Conservation (phyloP, 768 basidiomycete genomes). For the Imleria badia region DNA sequence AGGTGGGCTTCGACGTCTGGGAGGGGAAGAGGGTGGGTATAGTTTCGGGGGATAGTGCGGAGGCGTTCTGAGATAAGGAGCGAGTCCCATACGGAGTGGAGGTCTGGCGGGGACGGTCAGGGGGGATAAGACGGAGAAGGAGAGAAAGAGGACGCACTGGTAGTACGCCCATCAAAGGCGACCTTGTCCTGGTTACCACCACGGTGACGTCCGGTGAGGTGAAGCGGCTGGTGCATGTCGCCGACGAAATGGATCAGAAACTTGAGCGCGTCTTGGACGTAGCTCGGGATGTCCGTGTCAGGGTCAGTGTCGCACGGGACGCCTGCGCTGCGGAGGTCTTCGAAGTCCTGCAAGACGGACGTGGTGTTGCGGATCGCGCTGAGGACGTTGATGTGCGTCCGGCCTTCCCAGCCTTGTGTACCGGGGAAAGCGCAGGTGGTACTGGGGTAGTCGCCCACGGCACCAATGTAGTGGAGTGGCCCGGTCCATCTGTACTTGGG, state of each 20-base stretch:
- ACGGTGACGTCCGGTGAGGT: slow-evolving; percentile 82
- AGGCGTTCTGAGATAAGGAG: slow-evolving; percentile 81
- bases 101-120: slow-evolving; percentile 40
- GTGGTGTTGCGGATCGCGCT: slow-evolving; percentile 80
- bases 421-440: slow-evolving; percentile 79
- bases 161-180: slow-evolving; percentile 64
- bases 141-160: slow-evolving; percentile 50
- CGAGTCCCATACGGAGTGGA: slow-evolving; percentile 88
- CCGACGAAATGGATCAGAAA: slow-evolving; percentile 94
- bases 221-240: slow-evolving; percentile 92
- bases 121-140: not conserved
- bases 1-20: slow-evolving; percentile 64
- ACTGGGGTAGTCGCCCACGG: slow-evolving; percentile 74
- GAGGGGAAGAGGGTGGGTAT: slow-evolving; percentile 70
- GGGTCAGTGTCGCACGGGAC: slow-evolving; percentile 13
- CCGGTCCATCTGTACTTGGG: slow-evolving; percentile 68
- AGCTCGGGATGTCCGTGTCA: slow-evolving; percentile 28
- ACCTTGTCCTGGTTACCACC: slow-evolving; percentile 87
- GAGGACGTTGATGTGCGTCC: slow-evolving; percentile 62
- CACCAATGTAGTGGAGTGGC: slow-evolving; percentile 73
- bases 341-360: slow-evolving; percentile 53
- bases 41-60: slow-evolving; percentile 71
- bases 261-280: slow-evolving; percentile 78
- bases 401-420: slow-evolving; percentile 66
- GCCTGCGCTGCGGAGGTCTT: slow-evolving; percentile 16